These are phyloP conservation scores for Lycium ferocissimum DNA, from an alignment of 257 asterid species.

Conservation along the genomic window DNA sequence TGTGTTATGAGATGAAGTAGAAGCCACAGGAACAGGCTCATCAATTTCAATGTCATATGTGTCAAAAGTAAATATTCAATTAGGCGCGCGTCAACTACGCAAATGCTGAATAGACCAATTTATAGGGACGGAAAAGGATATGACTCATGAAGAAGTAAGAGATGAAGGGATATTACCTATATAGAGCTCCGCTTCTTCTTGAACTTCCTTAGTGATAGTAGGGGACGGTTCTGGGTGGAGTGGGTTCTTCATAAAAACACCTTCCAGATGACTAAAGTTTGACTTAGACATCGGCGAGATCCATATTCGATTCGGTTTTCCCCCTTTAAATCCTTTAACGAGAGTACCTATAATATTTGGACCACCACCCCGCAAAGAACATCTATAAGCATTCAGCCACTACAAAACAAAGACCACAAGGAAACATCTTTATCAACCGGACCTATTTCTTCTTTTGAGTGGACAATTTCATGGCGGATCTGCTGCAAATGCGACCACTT, in stretches of 20 bases:
- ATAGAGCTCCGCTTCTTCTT: conserved; percentile 64
- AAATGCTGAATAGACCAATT: background rate
- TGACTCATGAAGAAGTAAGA: conserved; percentile 17
- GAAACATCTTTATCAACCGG: conserved; percentile 25
- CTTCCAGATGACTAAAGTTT: conserved; percentile 64
- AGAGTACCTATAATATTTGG: conserved; percentile 65
- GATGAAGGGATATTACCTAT: conserved; percentile 59
- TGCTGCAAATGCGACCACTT: conserved; percentile 87
- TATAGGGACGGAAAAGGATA: conserved; percentile 31
- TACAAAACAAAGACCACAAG: conserved; percentile 35
- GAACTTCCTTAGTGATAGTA: conserved; percentile 39
- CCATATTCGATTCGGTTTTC: conserved; percentile 48
- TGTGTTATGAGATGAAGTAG: conserved; percentile 54
- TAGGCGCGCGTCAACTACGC: conserved; percentile 28
- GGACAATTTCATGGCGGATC: conserved; percentile 63
- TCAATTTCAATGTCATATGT: conserved; percentile 90
- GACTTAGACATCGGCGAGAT: conserved; percentile 46
- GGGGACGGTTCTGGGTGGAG: conserved; percentile 47
- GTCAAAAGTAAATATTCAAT: conserved; percentile 31
- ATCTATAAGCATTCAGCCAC: conserved; percentile 38
- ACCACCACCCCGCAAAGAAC: conserved; percentile 63
- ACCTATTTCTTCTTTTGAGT: conserved; percentile 77
- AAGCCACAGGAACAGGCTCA: conserved; percentile 57
- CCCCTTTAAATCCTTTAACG: conserved; percentile 71
- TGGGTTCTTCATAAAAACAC: conserved; percentile 57